These are phyloP conservation scores for Colletotrichum agaves DNA, from an alignment of 2,329 filamentous ascomycete species.

Conservation along the genomic window DNA sequence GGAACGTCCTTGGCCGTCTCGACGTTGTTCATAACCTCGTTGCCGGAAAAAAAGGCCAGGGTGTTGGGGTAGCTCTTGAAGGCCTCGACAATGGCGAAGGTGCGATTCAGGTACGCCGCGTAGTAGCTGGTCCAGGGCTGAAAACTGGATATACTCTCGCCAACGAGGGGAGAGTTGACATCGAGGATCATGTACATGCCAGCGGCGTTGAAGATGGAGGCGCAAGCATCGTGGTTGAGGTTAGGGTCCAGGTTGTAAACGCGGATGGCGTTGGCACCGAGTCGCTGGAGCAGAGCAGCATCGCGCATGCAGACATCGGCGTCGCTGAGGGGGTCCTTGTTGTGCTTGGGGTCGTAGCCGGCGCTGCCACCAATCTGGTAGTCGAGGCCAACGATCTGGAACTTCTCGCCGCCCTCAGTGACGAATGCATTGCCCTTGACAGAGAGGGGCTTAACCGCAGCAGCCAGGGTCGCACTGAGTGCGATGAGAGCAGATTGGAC, in stretches of 20 bases:
- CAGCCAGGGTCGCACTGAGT: slow-evolving; percentile 62
- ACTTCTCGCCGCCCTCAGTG: slow-evolving; percentile 69
- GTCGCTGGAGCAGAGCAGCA: slow-evolving; percentile 72
- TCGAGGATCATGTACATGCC: slow-evolving; percentile 77
- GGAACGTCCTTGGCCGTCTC: slow-evolving; percentile 69
- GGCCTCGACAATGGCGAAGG: slow-evolving; percentile 73
- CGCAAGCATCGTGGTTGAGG: slow-evolving; percentile 74
- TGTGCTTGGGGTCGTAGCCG: slow-evolving; percentile 65
- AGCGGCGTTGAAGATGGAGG: slow-evolving; percentile 74
- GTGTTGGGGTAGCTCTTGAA: slow-evolving; percentile 76
- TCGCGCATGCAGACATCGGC: slow-evolving; percentile 69
- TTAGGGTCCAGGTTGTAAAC: slow-evolving; percentile 76
- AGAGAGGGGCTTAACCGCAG: slow-evolving; percentile 67
- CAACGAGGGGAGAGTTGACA: slow-evolving; percentile 72
- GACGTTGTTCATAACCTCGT: slow-evolving; percentile 79
- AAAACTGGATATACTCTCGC: slow-evolving; percentile 65
- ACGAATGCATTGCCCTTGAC: slow-evolving; percentile 69
- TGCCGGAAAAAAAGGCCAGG: slow-evolving; percentile 80
- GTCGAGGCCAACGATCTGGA: slow-evolving; percentile 74
- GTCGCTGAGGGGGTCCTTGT: slow-evolving; percentile 70
- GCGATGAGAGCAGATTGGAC: slow-evolving; percentile 60
- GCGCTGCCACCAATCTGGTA: slow-evolving; percentile 76
- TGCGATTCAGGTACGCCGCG: slow-evolving; percentile 70
- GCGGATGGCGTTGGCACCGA: slow-evolving; percentile 74
- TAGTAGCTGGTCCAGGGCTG: slow-evolving; percentile 71